Conservation (phyloP, 345 rosid species). For the Citrus australasica region DNA sequence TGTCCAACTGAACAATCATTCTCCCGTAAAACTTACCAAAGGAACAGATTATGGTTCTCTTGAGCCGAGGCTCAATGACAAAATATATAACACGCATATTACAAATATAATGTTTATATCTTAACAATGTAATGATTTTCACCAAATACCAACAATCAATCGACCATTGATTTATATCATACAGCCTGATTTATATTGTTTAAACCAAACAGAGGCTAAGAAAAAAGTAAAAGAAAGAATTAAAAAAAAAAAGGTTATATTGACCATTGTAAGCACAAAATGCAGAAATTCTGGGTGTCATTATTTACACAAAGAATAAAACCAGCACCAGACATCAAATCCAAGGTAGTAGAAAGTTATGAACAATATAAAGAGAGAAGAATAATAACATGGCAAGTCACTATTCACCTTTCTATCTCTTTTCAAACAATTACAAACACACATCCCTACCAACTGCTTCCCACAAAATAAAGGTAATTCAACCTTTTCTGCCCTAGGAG, state of each 20-base stretch:
- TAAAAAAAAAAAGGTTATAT: neutral
- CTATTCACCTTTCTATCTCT: constrained; percentile 16
- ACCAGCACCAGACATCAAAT: constrained; percentile 28
- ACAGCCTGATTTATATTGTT: neutral
- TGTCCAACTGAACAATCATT: no score
- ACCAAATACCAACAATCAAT: neutral
- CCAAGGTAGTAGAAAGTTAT: constrained; percentile 9
- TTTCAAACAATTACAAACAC: constrained; percentile 39
- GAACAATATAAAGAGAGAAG: constrained; percentile 12
- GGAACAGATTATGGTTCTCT: no score
- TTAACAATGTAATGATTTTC: no score
- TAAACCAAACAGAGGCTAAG: neutral
- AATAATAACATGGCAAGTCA: constrained; percentile 11
- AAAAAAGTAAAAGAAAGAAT: neutral
- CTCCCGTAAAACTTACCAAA: no score
- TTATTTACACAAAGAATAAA: constrained; percentile 39
- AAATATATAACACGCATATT: no score
- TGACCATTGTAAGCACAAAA: neutral
- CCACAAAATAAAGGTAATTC: constrained; percentile 9
- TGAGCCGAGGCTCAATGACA: no score
- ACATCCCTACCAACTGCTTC: constrained; percentile 10
- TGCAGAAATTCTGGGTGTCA: neutral
- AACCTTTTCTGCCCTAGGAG: constrained; percentile 13
- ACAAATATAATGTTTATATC: no score
- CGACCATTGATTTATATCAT: neutral